Conservation (phyloP, 192 early-diverging fungal genomes). For the Radiomyces spectabilis region DNA sequence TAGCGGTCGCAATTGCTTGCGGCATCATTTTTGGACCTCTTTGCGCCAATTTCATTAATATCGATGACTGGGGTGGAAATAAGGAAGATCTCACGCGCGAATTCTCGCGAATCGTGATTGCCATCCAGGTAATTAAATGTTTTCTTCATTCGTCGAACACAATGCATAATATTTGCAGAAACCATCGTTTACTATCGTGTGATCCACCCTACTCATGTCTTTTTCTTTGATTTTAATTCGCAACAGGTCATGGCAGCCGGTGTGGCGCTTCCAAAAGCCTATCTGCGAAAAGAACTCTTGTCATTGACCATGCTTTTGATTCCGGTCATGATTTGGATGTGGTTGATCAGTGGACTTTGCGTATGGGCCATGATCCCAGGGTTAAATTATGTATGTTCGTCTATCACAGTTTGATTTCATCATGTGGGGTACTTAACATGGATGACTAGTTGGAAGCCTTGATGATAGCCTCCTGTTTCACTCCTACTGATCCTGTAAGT, state of each 20-base stretch:
- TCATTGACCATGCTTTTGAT: conserved; percentile 63
- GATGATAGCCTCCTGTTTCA: conserved; percentile 73
- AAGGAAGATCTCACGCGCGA: conserved; percentile 46
- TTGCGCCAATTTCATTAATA: conserved; percentile 56
- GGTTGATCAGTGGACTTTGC: conserved; percentile 56
- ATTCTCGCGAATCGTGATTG: conserved; percentile 69
- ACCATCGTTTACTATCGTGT: no score
- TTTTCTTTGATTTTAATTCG: conserved; percentile 15
- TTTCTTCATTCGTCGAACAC: no score
- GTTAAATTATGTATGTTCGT: conserved; percentile 38
- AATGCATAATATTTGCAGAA: no score
- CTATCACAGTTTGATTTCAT: not conserved
- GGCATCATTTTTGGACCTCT: conserved; percentile 76
- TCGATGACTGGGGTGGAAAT: conserved; percentile 29
- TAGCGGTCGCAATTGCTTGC: conserved; percentile 68
- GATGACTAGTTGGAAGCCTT: conserved; percentile 53
- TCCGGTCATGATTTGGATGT: conserved; percentile 80
- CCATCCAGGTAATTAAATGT: no score
- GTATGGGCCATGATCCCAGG: conserved; percentile 51
- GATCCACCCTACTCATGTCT: not conserved
- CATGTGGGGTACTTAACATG: not conserved
- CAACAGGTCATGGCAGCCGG: conserved; percentile 86
- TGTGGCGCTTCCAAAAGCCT: conserved; percentile 52
- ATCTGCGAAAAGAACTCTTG: conserved; percentile 53
- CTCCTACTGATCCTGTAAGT: conserved; percentile 89